Conservation (phyloP, 352 stramenopile genomes). For the Globisporangium nodosum region DNA sequence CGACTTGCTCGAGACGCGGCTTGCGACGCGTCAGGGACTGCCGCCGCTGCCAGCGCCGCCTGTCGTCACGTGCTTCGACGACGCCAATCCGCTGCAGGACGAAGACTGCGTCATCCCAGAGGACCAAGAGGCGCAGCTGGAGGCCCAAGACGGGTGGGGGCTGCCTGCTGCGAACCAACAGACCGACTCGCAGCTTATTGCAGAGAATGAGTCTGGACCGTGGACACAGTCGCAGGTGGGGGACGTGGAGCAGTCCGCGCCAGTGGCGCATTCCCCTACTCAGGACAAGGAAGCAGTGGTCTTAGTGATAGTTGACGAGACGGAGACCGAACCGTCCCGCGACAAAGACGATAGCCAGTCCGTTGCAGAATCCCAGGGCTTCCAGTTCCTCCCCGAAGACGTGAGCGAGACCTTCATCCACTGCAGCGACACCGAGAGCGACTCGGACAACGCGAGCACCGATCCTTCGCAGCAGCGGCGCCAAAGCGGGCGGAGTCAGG, state of each 20-base stretch:
- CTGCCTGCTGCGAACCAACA: slow-evolving; percentile 9
- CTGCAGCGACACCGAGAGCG: slow-evolving; percentile 43
- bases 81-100: slow-evolving; percentile 41
- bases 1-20: slow-evolving; percentile 31
- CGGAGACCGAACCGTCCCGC: too few species aligned
- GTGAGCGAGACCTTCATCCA: slow-evolving; percentile 45
- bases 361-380: slow-evolving; percentile 25
- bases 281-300: slow-evolving; percentile 1
- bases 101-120: slow-evolving; percentile 57
- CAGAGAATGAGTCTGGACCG: slow-evolving; percentile 42
- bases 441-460: slow-evolving; percentile 4
- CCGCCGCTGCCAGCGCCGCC: not conserved
- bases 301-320: not conserved
- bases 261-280: not conserved
- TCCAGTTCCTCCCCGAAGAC: slow-evolving; percentile 44
- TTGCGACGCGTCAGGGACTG: slow-evolving; percentile 45
- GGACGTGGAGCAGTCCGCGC: not conserved
- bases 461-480: not conserved
- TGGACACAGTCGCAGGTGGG: slow-evolving; percentile 24
- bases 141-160: slow-evolving; percentile 53
- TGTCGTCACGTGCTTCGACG: slow-evolving; percentile 21
- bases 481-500: not conserved
- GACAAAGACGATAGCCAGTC: not conserved
- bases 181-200: slow-evolving; percentile 70
- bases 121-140: slow-evolving; percentile 48